Base-by-base conservation (phyloP, 352 stramenopile genomes). In the Phytophthora sojae region DNA sequence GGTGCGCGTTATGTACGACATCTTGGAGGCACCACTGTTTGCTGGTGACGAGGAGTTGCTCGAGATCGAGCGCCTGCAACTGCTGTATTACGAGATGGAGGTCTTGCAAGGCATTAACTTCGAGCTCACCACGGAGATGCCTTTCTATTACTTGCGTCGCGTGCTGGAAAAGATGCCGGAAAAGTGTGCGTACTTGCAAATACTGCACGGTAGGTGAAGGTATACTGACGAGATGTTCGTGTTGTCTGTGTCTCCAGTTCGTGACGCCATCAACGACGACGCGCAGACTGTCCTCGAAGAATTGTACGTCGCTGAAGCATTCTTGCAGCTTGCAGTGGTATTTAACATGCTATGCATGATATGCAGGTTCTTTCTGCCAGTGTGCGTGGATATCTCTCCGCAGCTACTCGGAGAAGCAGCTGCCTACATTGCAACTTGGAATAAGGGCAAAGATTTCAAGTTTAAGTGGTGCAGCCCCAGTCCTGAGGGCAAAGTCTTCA, bases 11-110 rank as follows among this genome's bases (percentile, higher is more conserved):
- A 96, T 95, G 87, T 90, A 95, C 71, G 87, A 94, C 59, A 93
- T 95, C 42, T 64, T 96, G 26, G 87, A 96, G 67, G 80, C 69
- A 0, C 86, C 87, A 5, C 64, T 96, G 21, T 69, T 93, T 49
- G 77, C 75, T 42, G 89, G 89, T 6, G 83, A 95, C 52, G 89
- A 96, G 74, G 89, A 96, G 30, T 70, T 94, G n/a, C 66, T 95
- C n/a, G 89, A 96, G 52, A 75, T 96, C 15, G 89, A 96, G 69
- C 89, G 89, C 15, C 80, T 96, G 69, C 89, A 95, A 59, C 63
- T 96, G 61, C 77, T 96, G 5, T 87, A 93, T 57, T 96, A 95
- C 75, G 89, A 96, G 61, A 93, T 94, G 44, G 79, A 95, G 74
- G 87, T 95, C 29, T 71, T 96, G 0, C 84, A 95, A 56, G 89